Evolutionary conservation across 1,284 basidiomycete genomes (phyloP), one percentile per base, ranked within the genome.

Genomic region (Cutaneotrichosporon mucoides): DNA sequence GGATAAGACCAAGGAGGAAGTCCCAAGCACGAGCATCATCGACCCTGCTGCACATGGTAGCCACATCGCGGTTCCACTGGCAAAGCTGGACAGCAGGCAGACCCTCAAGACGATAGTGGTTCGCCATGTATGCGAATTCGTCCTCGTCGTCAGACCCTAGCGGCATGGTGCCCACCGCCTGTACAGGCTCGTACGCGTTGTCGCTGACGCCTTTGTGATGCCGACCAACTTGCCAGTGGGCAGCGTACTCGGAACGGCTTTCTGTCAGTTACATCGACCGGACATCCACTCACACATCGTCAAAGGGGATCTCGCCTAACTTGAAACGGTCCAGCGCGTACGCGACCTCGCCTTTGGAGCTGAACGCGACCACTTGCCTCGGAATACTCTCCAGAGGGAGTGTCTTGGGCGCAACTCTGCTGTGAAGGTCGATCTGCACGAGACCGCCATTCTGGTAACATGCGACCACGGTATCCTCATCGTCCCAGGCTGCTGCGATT

Each of bases 371-470:
- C 0, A 88, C 82, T 4, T 84, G 82, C 8, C 88, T 82, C 6
- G 88, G 84, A 15, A 93, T 80, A 1, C 83, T 79, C 64, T 91
- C 88, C 4, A 92, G 76, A 0, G 90, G 78, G 2, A 77, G 64
- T 8, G 55, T 58, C 56, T 59, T 62, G 4, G 60, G 55, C 9
- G 52, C 44, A 1, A 55, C 51, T 12, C 56, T 53, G 54, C 48
- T 54, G 16, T 57, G 47, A 37, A 92, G 71, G 70, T 93, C 90
- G 46, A 90, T 79, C 72, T 92, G 89, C 1, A 87, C 85, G 72
- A 93, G 89, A 1, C 84, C 82, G 13, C 91, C 91, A 49, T 86
- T 89, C 9, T 83, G 82, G 73, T 90, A 88, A 57, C 87, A 84
- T 0, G 87, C 83, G 82, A 88, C 89, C n/a, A 93, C 74, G 1